Percentiles rank a stretch among this genome's conserved stretches.
Conservation (phyloP, 352 stramenopile genomes). For the Elongisporangium senticosum region DNA sequence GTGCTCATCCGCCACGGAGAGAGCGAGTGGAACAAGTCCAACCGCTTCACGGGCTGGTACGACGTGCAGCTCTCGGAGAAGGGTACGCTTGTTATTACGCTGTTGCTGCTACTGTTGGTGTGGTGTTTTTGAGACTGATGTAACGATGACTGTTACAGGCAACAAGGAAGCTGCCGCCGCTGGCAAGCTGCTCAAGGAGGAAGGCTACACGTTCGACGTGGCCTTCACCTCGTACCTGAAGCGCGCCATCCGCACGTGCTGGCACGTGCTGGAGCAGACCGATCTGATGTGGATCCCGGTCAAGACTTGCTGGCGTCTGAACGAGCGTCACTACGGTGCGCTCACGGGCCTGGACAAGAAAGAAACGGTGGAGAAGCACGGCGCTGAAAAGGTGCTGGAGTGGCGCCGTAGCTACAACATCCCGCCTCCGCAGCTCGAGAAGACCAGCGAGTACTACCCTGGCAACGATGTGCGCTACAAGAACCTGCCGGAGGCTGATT, state of each 20-base stretch:
- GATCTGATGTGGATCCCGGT: constrained; percentile 95
- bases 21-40: constrained; percentile 94
- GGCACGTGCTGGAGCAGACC: constrained; percentile 92
- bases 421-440: constrained; percentile 92
- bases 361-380: constrained; percentile 87
- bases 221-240: constrained; percentile 95
- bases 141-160: constrained; percentile 17
- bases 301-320: constrained; percentile 91
- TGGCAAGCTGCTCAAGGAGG: constrained; percentile 85
- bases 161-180: constrained; percentile 89
- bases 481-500: constrained; percentile 73
- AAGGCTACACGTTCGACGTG: constrained; percentile 93
- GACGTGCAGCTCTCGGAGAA: constrained; percentile 90
- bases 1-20: constrained; percentile 93
- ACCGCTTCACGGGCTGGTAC: constrained; percentile 93
- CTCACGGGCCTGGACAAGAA: constrained; percentile 91
- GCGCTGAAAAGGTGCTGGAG: constrained; percentile 90
- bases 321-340: constrained; percentile 88
- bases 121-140: not conserved
- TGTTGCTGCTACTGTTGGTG: not conserved
- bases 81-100: constrained; percentile 9
- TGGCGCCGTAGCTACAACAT: constrained; percentile 98
- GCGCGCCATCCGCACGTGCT: constrained; percentile 92
- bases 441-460: constrained; percentile 88
- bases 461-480: constrained; percentile 90